A percentile compares a stretch with the other conserved stretches of the same genome.
Conservation (phyloP, 2,329 filamentous ascomycete genomes). For the Colletotrichum sp. region DNA sequence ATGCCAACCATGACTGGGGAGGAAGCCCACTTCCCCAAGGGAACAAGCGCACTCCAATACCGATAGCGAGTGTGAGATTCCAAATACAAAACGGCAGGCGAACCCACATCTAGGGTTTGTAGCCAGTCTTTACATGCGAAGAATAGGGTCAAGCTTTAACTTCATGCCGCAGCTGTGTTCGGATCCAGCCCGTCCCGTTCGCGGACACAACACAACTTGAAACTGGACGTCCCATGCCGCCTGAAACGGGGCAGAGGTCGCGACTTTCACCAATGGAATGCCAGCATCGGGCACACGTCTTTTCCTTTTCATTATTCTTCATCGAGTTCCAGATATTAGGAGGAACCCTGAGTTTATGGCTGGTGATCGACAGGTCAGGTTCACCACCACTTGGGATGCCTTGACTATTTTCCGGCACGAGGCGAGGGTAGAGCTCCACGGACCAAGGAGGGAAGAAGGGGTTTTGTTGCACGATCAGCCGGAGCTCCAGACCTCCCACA, state of each 20-base stretch:
- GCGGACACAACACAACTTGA: constrained; percentile 25
- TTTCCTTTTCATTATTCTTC: not conserved
- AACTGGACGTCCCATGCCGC: constrained; percentile 22
- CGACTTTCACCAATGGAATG: not conserved
- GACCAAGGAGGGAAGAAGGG: not conserved
- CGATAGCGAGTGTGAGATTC: not conserved
- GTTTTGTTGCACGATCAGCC: not conserved
- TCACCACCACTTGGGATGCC: not conserved
- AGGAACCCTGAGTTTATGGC: constrained; percentile 8
- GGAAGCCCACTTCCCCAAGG: not conserved
- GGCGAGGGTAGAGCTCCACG: not conserved
- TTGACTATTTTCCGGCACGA: not conserved
- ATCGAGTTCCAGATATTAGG: not conserved
- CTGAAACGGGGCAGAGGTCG: constrained; percentile 26
- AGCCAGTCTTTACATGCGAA: not conserved
- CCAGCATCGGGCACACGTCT: not conserved
- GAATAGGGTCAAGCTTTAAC: constrained; percentile 13
- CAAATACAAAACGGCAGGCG: not conserved
- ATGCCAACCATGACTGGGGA: not conserved
- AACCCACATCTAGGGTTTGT: not conserved
- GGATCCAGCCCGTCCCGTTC: constrained; percentile 30
- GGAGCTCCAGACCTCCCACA: not conserved
- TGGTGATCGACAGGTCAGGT: constrained; percentile 1
- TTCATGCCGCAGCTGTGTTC: constrained; percentile 13
- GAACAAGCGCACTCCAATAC: not conserved